phyloP scores from a whole-genome alignment of 371 early-diverging fungal species.

The Choanephora cucurbitarum region DNA sequence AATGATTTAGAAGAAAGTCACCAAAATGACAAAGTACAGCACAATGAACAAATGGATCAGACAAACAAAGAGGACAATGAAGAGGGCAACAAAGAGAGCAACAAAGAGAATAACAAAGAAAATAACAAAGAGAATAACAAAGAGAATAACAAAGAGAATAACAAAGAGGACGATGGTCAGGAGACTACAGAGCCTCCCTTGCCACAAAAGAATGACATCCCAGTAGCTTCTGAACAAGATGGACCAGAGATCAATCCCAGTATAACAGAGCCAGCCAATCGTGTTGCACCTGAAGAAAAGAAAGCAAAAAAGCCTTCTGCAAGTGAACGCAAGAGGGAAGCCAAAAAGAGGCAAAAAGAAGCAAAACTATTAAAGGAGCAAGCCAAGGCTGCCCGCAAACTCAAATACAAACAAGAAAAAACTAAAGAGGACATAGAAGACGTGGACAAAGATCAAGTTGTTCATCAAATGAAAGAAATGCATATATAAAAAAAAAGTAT shows the following conservation, averaged over 20 bases:
- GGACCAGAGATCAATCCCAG: not conserved
- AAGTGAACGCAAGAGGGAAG: conserved; percentile 33
- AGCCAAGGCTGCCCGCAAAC: conserved; percentile 18
- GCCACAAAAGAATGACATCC: too few relatives aligned
- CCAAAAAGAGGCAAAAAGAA: conserved; percentile 36
- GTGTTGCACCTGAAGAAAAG: not conserved
- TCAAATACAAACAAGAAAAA: conserved; percentile 9
- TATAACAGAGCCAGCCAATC: not conserved
- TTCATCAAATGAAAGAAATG: conserved; percentile 33
- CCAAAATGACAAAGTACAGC: not conserved
- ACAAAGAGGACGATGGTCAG: not conserved
- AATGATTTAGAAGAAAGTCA: not conserved
- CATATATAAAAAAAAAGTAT: conserved; percentile 20
- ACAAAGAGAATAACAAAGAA: not conserved
- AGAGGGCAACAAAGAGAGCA: too few relatives aligned
- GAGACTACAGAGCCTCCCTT: too few relatives aligned
- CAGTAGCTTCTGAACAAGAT: too few relatives aligned
- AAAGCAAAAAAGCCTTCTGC: conserved; percentile 23
- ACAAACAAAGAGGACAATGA: not conserved
- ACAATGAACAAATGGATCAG: not conserved
- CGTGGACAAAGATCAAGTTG: not conserved
- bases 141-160: not conserved
- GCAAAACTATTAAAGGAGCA: conserved; percentile 19
- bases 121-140: too few relatives aligned
- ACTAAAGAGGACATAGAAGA: not conserved